Evolutionary conservation across 192 early-diverging fungal genomes (phyloP), one percentile per base, ranked within the genome.

Genomic region (Coemansia sp.): DNA sequence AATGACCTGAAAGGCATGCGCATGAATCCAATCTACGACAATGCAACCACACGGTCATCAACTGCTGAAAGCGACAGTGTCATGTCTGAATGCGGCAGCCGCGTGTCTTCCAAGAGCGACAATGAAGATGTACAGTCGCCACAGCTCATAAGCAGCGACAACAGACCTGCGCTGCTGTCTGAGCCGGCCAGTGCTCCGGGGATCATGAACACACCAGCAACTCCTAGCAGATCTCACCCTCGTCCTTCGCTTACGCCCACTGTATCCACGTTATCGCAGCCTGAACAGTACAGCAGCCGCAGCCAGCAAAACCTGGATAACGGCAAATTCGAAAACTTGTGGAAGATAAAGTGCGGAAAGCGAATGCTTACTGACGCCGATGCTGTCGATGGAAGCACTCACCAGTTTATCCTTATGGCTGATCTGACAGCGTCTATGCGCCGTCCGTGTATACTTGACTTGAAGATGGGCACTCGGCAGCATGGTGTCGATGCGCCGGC

Each of bases 391-490:
- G 74, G 74, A 57, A 79, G 63, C 63, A 80, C 59, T 53, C 85
- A 76, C 63, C 89, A 96, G 78, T 98, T 97, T 65, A 86, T 98
- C 45, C 69, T 98, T 7, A 70, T 98, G 72, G 89, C 95, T 56
- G 96, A 98, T 72, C 76, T 98, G 50, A 98, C 96, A 0, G 86
- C 90, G 15, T 87, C 89, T 8, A 74, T 97, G 69, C 80, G 86
- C 66, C 86, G 84, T 30, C 97, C 97, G 0, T 97, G 94, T 59
- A 94, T 99, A 14, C 81, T 99, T 38, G 94, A 99, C 68, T 82
- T 99, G 49, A 99, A 99, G 59, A 99, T 99, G 94, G 97, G 97
- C 28, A 96, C 93, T 12, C 81, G 97, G 6, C 97, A 99, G 72
- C 88, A 96, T 61, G 94, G 97, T 5, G 85, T 99, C 47, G 82